Base-by-base conservation (phyloP, 2,329 filamentous ascomycete species). In the Aspergillus ibericus region DNA sequence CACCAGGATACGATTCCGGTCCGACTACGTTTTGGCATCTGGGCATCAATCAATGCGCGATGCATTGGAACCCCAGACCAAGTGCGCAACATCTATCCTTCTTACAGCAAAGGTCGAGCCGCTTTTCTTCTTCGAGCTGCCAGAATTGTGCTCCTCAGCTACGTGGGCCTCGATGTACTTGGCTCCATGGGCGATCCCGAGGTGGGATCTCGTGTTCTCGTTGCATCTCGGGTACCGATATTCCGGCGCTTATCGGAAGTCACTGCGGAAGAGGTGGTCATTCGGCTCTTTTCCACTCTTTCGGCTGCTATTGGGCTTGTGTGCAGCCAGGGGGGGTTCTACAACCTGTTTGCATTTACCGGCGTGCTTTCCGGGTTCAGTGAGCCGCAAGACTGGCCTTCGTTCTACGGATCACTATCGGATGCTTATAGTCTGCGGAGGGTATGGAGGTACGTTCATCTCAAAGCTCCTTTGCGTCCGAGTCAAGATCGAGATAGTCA, bases 11-110 rank as follows among this genome's bases (percentile, higher is more conserved):
- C 5, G 27, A 29, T 7, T 29, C 6, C 13, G 18, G 36, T 27
- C 20, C 49, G 40, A 9, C 15, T 56, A 7, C 15, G 20, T 5
- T 59, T 56, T 52, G 57, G 53, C 35, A 12, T 59, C 29, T 56
- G 32, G 47, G 27, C 48, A 10, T 7, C 47, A 16, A 42, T 53
- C 18, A 59, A 47, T 16, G 49, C 40, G 16, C 58, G 58, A 42
- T 59, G 48, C 40, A 42, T 53, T 13, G 53, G 58, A 8, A 53
- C 53, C 5, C 40, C 34, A 8, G 58, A 59, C 1, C 48, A 59
- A 35, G 47, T 56, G 9, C 40, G 29, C 16, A 15, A 53, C 40
- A 13, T 53, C 16, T 48, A 53, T 18, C 16, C 40, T 1, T 27
- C 35, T 6, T 8, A 10, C 10, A 25, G n/a, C 1, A 15, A 25